Conservation (phyloP, 345 rosid genomes). For the Eucalyptus pauciflora region DNA sequence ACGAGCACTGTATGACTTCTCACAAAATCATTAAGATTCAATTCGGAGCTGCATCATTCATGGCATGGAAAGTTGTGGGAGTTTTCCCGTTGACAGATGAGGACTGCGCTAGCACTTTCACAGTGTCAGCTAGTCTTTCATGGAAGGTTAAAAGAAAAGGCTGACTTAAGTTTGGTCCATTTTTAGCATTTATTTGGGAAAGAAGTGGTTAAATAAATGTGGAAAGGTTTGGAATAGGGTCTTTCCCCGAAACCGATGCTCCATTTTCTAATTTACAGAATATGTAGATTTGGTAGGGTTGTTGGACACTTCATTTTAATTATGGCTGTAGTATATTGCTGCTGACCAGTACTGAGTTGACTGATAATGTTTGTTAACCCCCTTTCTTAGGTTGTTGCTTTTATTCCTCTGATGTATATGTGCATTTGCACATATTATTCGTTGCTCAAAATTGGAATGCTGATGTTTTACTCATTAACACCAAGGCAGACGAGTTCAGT, state of each 20-base stretch:
- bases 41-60: neutral
- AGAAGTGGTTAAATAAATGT: neutral
- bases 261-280: neutral
- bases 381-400: constrained; percentile 63
- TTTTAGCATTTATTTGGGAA: neutral
- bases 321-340: neutral
- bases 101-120: neutral
- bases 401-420: constrained; percentile 97
- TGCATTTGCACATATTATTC: constrained; percentile 96
- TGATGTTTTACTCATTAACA: constrained; percentile 96
- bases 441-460: constrained; percentile 90
- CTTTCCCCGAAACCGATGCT: neutral
- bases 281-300: neutral
- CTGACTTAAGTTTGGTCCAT: neutral
- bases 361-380: neutral
- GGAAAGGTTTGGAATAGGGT: neutral
- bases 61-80: neutral
- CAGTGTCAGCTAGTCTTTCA: neutral
- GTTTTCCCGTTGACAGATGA: neutral
- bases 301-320: neutral
- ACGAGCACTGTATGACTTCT: neutral
- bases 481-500: constrained; percentile 97
- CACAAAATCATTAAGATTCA: neutral
- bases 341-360: neutral
- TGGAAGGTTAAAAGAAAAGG: neutral